phyloP scores from a whole-genome alignment of 495 filamentous ascomycete species.

The Penicillium argentinense region DNA sequence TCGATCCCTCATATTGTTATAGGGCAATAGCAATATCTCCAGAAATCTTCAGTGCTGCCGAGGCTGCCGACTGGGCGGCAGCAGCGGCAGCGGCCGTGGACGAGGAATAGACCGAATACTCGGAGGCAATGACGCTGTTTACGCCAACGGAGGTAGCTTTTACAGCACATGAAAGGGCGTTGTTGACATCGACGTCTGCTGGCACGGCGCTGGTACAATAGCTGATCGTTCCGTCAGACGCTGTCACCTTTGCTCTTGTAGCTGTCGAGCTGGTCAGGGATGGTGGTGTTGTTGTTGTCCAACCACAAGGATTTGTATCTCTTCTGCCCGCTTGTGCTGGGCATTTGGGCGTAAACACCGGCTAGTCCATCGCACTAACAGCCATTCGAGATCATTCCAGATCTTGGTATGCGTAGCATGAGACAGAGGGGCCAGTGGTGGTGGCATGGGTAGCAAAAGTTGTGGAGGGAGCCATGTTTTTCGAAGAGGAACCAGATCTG shows the following conservation, averaged over 20 bases:
- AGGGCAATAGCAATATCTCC: neutral
- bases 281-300: neutral
- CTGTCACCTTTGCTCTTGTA: neutral
- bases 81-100: neutral
- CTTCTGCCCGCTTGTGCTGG: neutral
- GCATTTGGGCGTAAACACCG: neutral
- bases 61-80: neutral
- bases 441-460: no score
- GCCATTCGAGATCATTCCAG: no score
- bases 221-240: neutral
- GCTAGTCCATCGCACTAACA: neutral
- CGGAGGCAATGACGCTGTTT: neutral
- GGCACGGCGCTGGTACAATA: neutral
- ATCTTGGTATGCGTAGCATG: no score
- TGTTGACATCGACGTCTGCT: neutral
- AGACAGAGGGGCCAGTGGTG: no score
- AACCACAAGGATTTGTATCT: neutral
- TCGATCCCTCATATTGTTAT: no score
- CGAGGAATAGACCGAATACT: neutral
- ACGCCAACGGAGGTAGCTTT: neutral
- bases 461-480: no score
- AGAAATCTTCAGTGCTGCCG: neutral
- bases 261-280: neutral
- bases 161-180: neutral
- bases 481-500: no score